Evolutionary conservation across 2,329 filamentous ascomycete species (phyloP), one percentile per base, ranked within the genome.

Genomic region (Botrytis deweyae): DNA sequence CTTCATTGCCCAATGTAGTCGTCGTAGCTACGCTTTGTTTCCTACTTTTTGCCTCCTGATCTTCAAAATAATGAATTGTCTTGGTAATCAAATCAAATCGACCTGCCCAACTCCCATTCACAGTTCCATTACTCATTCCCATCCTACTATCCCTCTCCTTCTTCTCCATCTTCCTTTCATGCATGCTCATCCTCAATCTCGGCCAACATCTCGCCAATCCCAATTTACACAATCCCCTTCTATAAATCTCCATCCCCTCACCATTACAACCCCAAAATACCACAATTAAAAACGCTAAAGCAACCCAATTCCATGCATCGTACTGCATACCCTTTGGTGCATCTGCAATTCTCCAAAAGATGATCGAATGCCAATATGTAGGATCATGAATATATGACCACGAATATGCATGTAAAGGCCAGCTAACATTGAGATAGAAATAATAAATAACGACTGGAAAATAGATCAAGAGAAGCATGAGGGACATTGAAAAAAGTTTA

Each of bases 221-320:
- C 33, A 75, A 38, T 22, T 70, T 75, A 9, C 78, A 74, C 8
- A 79, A 36, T 7, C 72, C 72, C 4, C 38, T 70, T 18, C 77
- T 66, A 78, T 91, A 91, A 81, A 88, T 86, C 38, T 83, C 82
- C 6, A 84, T 82, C 0, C 90, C 90, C 78, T 92, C 90, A 40
- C 83, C 83, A 44, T 90, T 90, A 25, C 89, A 86, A 14, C 91
- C 90, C 76, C 92, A 92, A 78, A 90, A 87, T n/a, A 87, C 70
- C 78, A 92, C 92, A 20, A 89, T 81, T 40, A 89, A 74, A 74
- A 87, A 85, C 0, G 87, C 88, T 5, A 85, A 83, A 0, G 79
- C 84, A 16, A 91, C 82, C 65, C 87, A 85, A 33, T 87, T 83
- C 88, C 88, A 92, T 44, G 87, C 85, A 78, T 91, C 87, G 74